phyloP scores from a whole-genome alignment of 2,329 filamentous ascomycete species.

The Fusarium neocosmosporiellum region DNA sequence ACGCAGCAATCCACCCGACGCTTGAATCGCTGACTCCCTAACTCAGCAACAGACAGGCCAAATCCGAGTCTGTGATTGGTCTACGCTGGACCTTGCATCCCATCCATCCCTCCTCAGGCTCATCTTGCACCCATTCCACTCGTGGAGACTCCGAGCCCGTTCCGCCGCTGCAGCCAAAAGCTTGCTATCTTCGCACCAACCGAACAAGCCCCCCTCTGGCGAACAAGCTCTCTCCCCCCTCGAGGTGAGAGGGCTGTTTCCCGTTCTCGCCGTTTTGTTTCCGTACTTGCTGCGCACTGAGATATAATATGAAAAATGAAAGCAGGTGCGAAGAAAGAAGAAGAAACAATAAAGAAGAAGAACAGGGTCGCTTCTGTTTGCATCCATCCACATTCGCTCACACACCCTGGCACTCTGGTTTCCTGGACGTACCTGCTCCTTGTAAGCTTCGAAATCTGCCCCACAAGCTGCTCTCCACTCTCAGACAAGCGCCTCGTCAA shows the following conservation, averaged over 20 bases:
- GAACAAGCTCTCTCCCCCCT: slow-evolving; percentile 5
- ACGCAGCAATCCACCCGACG: slow-evolving; percentile 35
- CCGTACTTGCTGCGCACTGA: background rate
- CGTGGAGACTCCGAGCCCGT: slow-evolving; percentile 29
- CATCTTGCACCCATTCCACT: slow-evolving; percentile 40
- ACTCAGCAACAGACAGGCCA: slow-evolving; percentile 44
- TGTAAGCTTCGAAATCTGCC: slow-evolving; percentile 32
- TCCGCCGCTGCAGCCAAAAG: slow-evolving; percentile 30
- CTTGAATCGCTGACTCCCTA: slow-evolving; percentile 43
- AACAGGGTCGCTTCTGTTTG: slow-evolving; percentile 18
- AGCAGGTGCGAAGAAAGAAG: slow-evolving; percentile 1
- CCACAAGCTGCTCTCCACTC: slow-evolving; percentile 39
- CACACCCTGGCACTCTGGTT: slow-evolving; percentile 25
- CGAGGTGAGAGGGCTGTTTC: background rate
- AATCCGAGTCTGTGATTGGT: slow-evolving; percentile 38
- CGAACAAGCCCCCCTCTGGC: slow-evolving; percentile 10
- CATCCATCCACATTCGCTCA: slow-evolving; percentile 18
- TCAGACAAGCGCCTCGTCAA: slow-evolving; percentile 45
- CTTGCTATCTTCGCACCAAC: slow-evolving; percentile 29
- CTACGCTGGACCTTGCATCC: slow-evolving; percentile 35
- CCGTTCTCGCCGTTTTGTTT: background rate
- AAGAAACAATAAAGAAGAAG: slow-evolving; percentile 20
- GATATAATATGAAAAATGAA: background rate
- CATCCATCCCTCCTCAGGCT: slow-evolving; percentile 19
- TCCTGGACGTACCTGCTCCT: slow-evolving; percentile 18